phyloP scores from a whole-genome alignment of 1,139 yeast genomes.

The Saccharomyces hybrid region DNA sequence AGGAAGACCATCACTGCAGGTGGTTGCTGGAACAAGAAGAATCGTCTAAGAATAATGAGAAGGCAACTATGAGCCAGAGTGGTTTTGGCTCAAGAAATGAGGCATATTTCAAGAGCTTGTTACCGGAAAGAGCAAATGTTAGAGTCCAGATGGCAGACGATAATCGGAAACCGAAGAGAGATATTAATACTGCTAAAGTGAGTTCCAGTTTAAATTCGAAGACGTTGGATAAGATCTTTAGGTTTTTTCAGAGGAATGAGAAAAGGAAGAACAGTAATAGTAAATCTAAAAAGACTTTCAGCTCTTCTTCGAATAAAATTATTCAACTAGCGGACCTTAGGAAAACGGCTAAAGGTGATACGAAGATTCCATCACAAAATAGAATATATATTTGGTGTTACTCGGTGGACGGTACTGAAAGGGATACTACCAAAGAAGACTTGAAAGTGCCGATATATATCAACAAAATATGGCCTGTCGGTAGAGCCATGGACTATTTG shows the following conservation, averaged over 20 bases:
- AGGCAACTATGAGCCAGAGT: constrained; percentile 11
- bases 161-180: constrained; percentile 4
- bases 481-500: constrained; percentile 65
- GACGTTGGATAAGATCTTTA: constrained; percentile 42
- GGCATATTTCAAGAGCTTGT: constrained; percentile 34
- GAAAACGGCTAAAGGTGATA: constrained; percentile 62
- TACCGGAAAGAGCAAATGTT: constrained; percentile 50
- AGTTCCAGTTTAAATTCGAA: constrained; percentile 26
- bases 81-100: constrained; percentile 17
- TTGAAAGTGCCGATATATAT: constrained; percentile 20
- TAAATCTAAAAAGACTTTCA: constrained; percentile 10
- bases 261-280: constrained; percentile 8
- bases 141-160: constrained; percentile 32
- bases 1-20: constrained; percentile 42
- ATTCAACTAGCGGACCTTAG: constrained; percentile 40
- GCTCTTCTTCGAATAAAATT: constrained; percentile 25
- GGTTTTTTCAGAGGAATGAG: constrained; percentile 2
- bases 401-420: constrained; percentile 36
- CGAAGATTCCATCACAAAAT: constrained; percentile 45
- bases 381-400: constrained; percentile 59
- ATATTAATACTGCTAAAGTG: constrained; percentile 2
- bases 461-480: constrained; percentile 57
- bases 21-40: constrained; percentile 10
- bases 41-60: constrained; percentile 6
- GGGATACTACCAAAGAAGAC: constrained; percentile 26